A percentile compares a stretch with the other conserved stretches of the same genome.
These are phyloP conservation scores for Rhododendron mucronatum DNA, from an alignment of 148 eudicot species.

Conservation along the genomic window DNA sequence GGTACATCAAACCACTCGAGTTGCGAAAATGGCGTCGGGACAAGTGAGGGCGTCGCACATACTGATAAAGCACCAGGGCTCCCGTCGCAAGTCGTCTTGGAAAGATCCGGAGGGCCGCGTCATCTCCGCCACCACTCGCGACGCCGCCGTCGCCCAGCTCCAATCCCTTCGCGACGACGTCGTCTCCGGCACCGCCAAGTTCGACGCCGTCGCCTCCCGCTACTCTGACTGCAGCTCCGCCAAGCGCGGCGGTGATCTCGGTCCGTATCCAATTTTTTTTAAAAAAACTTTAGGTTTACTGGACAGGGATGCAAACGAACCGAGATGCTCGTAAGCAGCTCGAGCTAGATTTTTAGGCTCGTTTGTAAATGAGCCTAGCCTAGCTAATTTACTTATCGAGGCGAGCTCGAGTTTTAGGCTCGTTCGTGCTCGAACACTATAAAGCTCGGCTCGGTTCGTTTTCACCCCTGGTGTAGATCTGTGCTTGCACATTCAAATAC, in stretches of 20 bases:
- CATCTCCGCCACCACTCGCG: constrained; percentile 60
- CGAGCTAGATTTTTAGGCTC: too few relatives aligned
- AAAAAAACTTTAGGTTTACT: too few relatives aligned
- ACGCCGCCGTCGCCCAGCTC: constrained; percentile 66
- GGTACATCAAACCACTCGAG: neutral
- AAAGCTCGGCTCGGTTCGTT: too few relatives aligned
- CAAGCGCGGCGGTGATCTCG: constrained; percentile 96
- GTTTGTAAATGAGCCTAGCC: too few relatives aligned
- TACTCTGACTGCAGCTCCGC: constrained; percentile 88
- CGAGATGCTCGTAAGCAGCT: too few relatives aligned
- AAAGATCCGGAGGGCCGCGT: constrained; percentile 86
- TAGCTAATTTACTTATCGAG: too few relatives aligned
- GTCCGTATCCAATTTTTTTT: constrained; percentile 19
- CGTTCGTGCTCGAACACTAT: too few relatives aligned
- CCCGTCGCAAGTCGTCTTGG: constrained; percentile 88
- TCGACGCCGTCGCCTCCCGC: constrained; percentile 54
- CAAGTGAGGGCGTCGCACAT: constrained; percentile 88
- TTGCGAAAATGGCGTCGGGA: constrained; percentile 46
- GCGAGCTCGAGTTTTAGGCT: too few relatives aligned
- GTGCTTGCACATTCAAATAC: neutral
- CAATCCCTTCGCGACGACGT: constrained; percentile 58
- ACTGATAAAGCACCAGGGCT: constrained; percentile 83
- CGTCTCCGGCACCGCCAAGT: constrained; percentile 54
- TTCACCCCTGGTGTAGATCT: neutral
- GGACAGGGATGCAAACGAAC: too few relatives aligned